Conservation (phyloP, 2,329 filamentous ascomycete genomes). For the Ophiocordyceps camponoti-floridani region DNA sequence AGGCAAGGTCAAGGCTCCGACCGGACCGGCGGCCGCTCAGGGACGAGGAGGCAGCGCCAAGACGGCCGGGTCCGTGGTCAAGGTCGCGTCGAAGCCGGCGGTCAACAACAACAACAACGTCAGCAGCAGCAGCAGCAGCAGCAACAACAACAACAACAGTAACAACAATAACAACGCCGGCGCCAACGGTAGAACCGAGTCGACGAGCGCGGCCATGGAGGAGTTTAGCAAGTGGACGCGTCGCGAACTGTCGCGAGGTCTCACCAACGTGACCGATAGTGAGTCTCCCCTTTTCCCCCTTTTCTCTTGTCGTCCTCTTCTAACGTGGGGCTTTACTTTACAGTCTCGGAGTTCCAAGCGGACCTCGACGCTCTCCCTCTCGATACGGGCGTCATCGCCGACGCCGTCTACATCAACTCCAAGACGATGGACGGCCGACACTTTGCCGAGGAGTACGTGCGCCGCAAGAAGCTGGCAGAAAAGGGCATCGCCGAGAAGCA, state of each 20-base stretch:
- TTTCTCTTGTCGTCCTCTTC: not conserved
- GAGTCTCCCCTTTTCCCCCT: conserved; percentile 12
- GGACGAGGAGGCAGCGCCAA: conserved; percentile 23
- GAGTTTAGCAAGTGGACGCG: conserved; percentile 92
- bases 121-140: no score
- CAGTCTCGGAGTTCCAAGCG: conserved; percentile 67
- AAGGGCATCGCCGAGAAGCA: conserved; percentile 74
- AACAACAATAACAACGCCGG: no score
- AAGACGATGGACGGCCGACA: conserved; percentile 83
- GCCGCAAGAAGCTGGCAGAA: conserved; percentile 82
- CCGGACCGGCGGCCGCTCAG: conserved; percentile 30
- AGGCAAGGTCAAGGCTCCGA: conserved; percentile 72
- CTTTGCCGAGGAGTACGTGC: conserved; percentile 87
- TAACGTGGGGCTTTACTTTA: not conserved
- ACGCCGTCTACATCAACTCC: conserved; percentile 74
- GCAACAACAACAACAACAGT: no score
- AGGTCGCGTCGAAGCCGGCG: conserved; percentile 31
- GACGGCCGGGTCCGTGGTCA: conserved; percentile 23
- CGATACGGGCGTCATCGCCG: conserved; percentile 68
- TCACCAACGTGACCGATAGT: conserved; percentile 33
- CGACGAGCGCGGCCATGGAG: conserved; percentile 45
- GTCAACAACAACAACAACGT: conserved; percentile 17
- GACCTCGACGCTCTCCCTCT: conserved; percentile 58
- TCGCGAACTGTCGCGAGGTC: conserved; percentile 60
- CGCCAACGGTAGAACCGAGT: conserved; percentile 18